These are phyloP conservation scores for Cystobasidium ongulense DNA, from an alignment of 768 basidiomycete genomes.

Conservation along the genomic window DNA sequence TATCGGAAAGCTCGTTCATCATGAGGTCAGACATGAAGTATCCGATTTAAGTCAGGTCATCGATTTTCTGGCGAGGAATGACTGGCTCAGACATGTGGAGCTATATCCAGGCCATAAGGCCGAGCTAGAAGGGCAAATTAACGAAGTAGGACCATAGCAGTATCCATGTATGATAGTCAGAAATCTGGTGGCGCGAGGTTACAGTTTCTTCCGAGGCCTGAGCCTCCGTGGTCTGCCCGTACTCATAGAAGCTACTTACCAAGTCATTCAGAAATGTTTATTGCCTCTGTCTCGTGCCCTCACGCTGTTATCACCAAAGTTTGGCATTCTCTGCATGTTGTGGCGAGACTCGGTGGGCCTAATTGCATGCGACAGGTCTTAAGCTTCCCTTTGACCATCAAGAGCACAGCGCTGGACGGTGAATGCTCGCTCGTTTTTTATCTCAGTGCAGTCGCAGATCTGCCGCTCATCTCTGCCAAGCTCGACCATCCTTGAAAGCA, in stretches of 20 bases:
- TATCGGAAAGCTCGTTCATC: conserved; percentile 23
- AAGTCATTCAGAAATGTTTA: too few species aligned
- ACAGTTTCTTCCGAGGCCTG: too few species aligned
- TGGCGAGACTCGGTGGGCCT: not conserved
- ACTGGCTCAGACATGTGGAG: conserved; percentile 25
- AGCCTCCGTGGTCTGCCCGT: too few species aligned
- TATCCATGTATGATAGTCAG: not conserved
- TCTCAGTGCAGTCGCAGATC: not conserved
- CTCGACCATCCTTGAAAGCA: not conserved
- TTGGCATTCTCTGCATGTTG: too few species aligned
- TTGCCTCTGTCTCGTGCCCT: too few species aligned
- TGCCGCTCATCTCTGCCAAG: not conserved
- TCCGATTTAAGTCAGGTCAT: conserved; percentile 29
- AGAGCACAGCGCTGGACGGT: conserved; percentile 6
- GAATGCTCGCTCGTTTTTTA: conserved; percentile 19
- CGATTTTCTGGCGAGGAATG: conserved; percentile 31
- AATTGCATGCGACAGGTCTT: not conserved
- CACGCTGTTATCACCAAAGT: too few species aligned
- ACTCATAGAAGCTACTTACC: too few species aligned
- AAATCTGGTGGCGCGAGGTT: not conserved
- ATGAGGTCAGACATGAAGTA: conserved; percentile 27
- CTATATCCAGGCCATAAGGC: conserved; percentile 31
- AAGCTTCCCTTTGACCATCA: not conserved
- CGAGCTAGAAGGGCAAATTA: conserved; percentile 19
- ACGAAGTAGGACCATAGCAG: not conserved